Conservation (phyloP, 192 early-diverging fungal species). For the Kappamyces sp. region DNA sequence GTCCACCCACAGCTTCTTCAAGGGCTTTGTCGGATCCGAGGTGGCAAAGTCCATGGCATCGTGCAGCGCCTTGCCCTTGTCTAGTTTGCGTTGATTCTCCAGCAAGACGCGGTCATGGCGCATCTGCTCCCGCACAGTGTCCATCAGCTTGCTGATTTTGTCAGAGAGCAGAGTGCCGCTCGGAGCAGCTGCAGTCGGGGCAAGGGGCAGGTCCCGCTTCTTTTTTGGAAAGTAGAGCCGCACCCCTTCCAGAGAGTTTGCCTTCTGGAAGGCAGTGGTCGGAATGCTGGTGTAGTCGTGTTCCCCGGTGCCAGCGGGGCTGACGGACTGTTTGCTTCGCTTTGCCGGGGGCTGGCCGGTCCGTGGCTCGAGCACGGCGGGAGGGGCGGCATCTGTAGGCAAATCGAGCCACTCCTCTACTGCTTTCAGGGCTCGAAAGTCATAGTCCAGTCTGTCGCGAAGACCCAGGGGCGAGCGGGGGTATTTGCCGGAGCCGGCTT, state of each 20-base stretch:
- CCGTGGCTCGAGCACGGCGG: neutral
- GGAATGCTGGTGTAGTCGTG: neutral
- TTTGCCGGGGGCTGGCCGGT: neutral
- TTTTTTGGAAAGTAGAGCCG: conserved; percentile 31
- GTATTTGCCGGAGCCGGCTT: too few relatives aligned
- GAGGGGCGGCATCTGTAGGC: neutral
- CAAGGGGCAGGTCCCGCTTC: neutral
- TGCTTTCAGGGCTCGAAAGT: neutral
- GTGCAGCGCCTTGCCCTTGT: neutral
- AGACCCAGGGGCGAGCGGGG: too few relatives aligned
- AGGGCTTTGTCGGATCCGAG: neutral
- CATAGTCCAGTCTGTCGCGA: too few relatives aligned
- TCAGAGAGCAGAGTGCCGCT: neutral
- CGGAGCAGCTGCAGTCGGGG: neutral
- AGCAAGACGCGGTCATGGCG: conserved; percentile 8
- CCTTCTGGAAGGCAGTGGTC: conserved; percentile 9
- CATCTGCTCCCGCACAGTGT: conserved; percentile 17
- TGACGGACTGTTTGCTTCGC: neutral
- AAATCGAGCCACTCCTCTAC: neutral
- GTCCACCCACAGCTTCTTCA: conserved; percentile 71
- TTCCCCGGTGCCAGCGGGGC: neutral
- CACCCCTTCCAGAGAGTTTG: conserved; percentile 12
- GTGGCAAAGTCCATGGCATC: too few relatives aligned
- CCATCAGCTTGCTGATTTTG: conserved; percentile 16
- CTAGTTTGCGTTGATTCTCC: neutral